Percentiles rank a stretch among this genome's conserved stretches.
Evolutionary conservation across 345 rosid species (phyloP).

Genomic region (Lepidium africanum): DNA sequence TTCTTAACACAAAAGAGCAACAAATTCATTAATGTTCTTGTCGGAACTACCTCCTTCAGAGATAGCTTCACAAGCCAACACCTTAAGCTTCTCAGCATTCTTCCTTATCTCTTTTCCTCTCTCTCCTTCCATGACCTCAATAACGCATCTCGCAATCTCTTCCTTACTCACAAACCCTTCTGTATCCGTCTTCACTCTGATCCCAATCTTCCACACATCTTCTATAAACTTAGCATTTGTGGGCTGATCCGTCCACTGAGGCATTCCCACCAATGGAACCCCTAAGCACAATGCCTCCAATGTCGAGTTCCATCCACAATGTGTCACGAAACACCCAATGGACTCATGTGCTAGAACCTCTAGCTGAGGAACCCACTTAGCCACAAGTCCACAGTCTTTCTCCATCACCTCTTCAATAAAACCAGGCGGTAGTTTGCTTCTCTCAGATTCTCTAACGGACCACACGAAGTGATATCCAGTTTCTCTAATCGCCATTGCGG

Average conservation of each 20-base stretch:
- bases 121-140: constrained; percentile 49
- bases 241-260: constrained; percentile 53
- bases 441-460: constrained; percentile 51
- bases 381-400: constrained; percentile 32
- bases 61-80: constrained; percentile 37
- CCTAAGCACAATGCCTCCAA: constrained; percentile 56
- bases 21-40: constrained; percentile 31
- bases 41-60: constrained; percentile 47
- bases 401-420: constrained; percentile 31
- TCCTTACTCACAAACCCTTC: constrained; percentile 25
- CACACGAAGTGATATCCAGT: constrained; percentile 44
- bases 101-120: constrained; percentile 33
- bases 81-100: constrained; percentile 32
- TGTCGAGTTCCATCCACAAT: constrained; percentile 69
- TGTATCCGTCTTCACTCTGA: constrained; percentile 30
- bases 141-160: constrained; percentile 33
- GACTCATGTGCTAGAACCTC: constrained; percentile 44
- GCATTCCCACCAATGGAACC: constrained; percentile 51
- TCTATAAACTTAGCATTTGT: constrained; percentile 47
- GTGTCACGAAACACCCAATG: constrained; percentile 56
- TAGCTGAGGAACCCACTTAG: constrained; percentile 51
- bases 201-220: constrained; percentile 56
- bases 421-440: constrained; percentile 31
- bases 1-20: constrained; percentile 1
- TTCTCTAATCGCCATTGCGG: constrained; percentile 33